These are phyloP conservation scores for Aspergillus sp. DNA, from an alignment of 2,329 filamentous ascomycete genomes.

Conservation along the genomic window DNA sequence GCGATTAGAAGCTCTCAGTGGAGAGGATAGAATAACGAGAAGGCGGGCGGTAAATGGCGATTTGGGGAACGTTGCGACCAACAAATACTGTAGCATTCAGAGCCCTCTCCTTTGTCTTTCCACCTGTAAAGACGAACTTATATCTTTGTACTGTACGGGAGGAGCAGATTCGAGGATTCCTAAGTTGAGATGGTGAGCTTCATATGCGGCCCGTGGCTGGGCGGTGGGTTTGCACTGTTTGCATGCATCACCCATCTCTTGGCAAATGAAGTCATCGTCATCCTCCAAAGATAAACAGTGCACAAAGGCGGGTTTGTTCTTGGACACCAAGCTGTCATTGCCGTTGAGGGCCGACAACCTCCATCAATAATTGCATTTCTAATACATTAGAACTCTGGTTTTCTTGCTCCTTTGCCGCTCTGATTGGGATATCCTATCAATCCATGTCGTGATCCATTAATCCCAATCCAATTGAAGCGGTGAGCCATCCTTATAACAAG, in stretches of 20 bases:
- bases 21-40: not conserved
- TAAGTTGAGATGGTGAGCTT: not conserved
- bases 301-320: not conserved
- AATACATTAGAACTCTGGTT: not conserved
- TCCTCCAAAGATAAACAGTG: constrained; percentile 2
- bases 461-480: constrained; percentile 1
- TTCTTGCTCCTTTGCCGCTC: not conserved
- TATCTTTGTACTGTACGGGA: not conserved
- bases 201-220: not conserved
- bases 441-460: not conserved
- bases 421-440: not conserved
- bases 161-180: not conserved
- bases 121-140: not conserved
- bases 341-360: not conserved
- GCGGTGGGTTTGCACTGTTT: constrained; percentile 36
- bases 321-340: not conserved
- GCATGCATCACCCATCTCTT: constrained; percentile 7
- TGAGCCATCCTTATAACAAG: not conserved
- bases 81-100: not conserved
- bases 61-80: not conserved
- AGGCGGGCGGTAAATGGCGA: not conserved
- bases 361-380: not conserved
- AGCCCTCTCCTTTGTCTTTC: not conserved
- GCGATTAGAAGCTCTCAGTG: not conserved
- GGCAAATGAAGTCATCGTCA: constrained; percentile 23